Base-by-base conservation (phyloP, 108 stramenopile species). In the Cyclotella cryptica region DNA sequence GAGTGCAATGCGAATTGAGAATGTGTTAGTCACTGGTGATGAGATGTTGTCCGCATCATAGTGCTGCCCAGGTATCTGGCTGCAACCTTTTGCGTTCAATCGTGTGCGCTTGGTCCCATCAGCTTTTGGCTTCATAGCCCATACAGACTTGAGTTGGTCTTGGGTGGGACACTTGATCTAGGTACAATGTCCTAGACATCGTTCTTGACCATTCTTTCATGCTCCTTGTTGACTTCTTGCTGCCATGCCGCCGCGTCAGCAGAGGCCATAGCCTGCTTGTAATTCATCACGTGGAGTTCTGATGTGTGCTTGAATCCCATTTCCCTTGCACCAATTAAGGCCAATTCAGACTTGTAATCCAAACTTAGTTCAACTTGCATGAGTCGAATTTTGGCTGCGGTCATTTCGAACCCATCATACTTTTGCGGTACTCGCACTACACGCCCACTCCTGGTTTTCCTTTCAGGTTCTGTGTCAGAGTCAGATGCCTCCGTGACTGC, bases 41-140 rank as follows among this genome's bases (percentile, higher is more conserved):
- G 55, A 58, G 21, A 9, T 26, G 1, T 26, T 58, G 55, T 58
- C 1, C 19, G 9, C 0, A 58, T 58, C 55, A 21, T 27, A 58
- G 21, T 58, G 55, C 26, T 58, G 55, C 9, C 55, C 55, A 14
- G 55, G 0, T 1, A 5, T 3, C 2, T 58, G 55, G 55, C 26
- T 24, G 24, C 55, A 58, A 5, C 55, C 21, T 58, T 28, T 24
- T 13, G 39, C 14, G 24, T 40, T 41, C 10, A 63, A 24, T 19
- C 35, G 15, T 41, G 40, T 7, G 9, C 30, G 1, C 39, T 19
- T 41, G 4, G 30, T 9, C 2, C 61, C 61, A 41, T 63, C 24
- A 39, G 40, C 44, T 29, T 79, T 79, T 19, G 58, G 70, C 61
- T 79, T 79, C 71, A 72, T 64, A n/a, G 71, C 70, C 78, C 78